phyloP scores from a whole-genome alignment of 2,329 filamentous ascomycete genomes.

The Microdochium trichocladiopsis region DNA sequence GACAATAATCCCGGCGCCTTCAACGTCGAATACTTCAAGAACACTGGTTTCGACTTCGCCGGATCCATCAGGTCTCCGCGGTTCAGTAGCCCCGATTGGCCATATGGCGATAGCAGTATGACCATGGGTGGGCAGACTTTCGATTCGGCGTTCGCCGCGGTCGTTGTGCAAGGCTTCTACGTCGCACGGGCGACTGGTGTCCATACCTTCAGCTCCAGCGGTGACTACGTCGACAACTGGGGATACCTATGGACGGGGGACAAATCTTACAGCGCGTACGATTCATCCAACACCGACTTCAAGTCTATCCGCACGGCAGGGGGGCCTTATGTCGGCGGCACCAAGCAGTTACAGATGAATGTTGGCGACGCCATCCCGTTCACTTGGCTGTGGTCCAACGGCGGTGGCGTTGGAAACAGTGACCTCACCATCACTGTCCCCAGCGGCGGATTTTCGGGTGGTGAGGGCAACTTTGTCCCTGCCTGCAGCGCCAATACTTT shows the following conservation, averaged over 20 bases:
- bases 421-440: background rate
- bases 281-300: background rate
- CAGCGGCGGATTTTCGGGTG: background rate
- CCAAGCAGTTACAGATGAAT: background rate
- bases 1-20: background rate
- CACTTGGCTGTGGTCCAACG: background rate
- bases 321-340: background rate
- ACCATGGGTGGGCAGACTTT: background rate
- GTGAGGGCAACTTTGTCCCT: background rate
- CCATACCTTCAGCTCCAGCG: background rate
- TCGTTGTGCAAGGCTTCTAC: background rate
- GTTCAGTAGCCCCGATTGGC: background rate
- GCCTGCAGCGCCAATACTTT: background rate
- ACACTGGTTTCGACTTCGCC: background rate
- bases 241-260: background rate
- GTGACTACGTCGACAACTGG: background rate
- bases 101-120: background rate
- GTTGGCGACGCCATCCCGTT: background rate
- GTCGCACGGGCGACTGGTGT: background rate
- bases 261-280: background rate
- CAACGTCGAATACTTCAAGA: background rate
- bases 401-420: background rate
- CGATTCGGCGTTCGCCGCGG: background rate
- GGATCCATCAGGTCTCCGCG: background rate
- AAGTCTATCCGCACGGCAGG: background rate